Base-by-base conservation (phyloP, 768 basidiomycete species). In the Xerocomellus intermedius region DNA sequence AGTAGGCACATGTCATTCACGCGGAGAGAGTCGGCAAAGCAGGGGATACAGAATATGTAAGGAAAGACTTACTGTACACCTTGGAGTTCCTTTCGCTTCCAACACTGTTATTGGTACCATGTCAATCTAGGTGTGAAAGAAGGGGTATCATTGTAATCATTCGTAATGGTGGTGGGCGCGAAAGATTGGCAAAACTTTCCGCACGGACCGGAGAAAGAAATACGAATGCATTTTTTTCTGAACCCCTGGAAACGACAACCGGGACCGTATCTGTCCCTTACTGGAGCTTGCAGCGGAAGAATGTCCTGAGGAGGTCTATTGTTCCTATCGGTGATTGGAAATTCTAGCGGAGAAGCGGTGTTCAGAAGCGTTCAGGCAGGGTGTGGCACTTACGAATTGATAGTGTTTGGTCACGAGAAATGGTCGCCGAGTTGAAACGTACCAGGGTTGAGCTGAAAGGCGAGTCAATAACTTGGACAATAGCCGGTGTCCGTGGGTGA, bases 261-360 rank as follows among this genome's bases (percentile, higher is more conserved):
- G 46, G 41, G 35, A 48, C 39, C 41, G n/a, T n/a, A 33, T 21
- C 24, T 13, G 41, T 42, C 9, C 33, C 17, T 16, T 16, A 28
- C n/a, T 44, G 47, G 9, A 33, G 10, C 10, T 30, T 14, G 48
- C 26, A 21, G 14, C 42, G 16, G 12, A 39, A 42, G n/a, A 12
- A 24, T 21, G 24, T 39, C 7, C 26, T 24, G 3, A 21, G 35
- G 28, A 24, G n/a, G 38, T 44, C 28, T 8, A 19, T 50, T 33
- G 49, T 59, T 48, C 50, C 55, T 55, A 37, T 8, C 55, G 61
- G 58, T 8, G 38, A 60, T 41, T 54, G 51, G 43, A 42, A 24
- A 49, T 43, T 42, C 42, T 26, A 39, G 55, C 54, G 52, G 30
- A 32, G 33, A 44, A 32, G 49, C 42, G 14, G 52, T 50, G 53